phyloP scores from a whole-genome alignment of 768 basidiomycete species.

The Boletus speciosus region DNA sequence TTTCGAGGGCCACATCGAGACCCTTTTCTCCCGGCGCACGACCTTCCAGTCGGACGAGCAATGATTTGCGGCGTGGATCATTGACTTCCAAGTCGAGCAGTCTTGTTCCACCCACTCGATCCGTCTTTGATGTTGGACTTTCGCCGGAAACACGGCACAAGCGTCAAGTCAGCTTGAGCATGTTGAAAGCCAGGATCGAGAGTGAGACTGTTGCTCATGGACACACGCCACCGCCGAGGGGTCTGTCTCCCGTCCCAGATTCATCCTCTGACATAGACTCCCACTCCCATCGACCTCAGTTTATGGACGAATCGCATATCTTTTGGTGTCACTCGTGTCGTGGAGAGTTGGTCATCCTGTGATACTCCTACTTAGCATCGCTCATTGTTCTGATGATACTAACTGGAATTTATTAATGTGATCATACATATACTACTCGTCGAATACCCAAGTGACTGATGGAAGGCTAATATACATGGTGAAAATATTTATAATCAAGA shows the following conservation, averaged over 20 bases:
- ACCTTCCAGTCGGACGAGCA: slow-evolving; percentile 40
- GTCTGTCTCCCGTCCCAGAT: slow-evolving; percentile 52
- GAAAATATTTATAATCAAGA: slow-evolving; percentile 4
- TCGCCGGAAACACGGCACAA: slow-evolving; percentile 78
- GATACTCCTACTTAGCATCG: slow-evolving; percentile 13
- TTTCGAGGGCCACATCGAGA: slow-evolving; percentile 41
- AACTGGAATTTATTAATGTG: slow-evolving; percentile 21
- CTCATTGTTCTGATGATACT: slow-evolving; percentile 3
- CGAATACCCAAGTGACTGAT: slow-evolving; percentile 6
- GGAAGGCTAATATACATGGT: not conserved
- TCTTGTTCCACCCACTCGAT: slow-evolving; percentile 43
- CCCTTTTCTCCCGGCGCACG: slow-evolving; percentile 49
- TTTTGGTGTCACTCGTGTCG: slow-evolving; percentile 86
- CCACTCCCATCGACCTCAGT: slow-evolving; percentile 52
- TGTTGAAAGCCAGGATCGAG: slow-evolving; percentile 89
- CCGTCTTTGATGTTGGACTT: slow-evolving; percentile 65
- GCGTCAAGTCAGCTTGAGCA: slow-evolving; percentile 77
- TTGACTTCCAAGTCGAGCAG: slow-evolving; percentile 29
- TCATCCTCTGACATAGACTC: slow-evolving; percentile 16
- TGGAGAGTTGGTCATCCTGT: slow-evolving; percentile 76
- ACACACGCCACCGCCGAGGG: slow-evolving; percentile 51
- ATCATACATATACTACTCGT: slow-evolving; percentile 12
- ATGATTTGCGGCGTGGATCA: slow-evolving; percentile 38
- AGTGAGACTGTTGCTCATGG: slow-evolving; percentile 57
- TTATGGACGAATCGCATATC: slow-evolving; percentile 83